phyloP scores from a whole-genome alignment of 805 yeast species.

The Maudiozyma serrabonitensis region DNA sequence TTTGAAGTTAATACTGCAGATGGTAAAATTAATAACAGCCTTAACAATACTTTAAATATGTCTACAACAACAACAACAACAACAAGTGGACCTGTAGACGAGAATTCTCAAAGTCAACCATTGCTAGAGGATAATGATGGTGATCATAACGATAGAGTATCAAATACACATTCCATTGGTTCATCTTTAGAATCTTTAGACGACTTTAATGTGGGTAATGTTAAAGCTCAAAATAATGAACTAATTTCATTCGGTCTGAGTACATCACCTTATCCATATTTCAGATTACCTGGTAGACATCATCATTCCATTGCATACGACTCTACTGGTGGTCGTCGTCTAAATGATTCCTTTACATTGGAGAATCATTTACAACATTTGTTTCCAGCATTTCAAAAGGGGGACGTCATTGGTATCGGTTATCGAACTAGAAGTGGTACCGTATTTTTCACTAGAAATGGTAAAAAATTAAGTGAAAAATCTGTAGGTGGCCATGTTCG shows the following conservation, averaged over 20 bases:
- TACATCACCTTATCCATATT: slow-evolving; percentile 85
- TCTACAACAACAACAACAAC: background rate
- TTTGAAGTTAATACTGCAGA: slow-evolving; percentile 44
- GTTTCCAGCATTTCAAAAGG: slow-evolving; percentile 56
- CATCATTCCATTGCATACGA: slow-evolving; percentile 80
- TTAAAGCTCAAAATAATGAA: slow-evolving; percentile 26
- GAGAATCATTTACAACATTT: slow-evolving; percentile 38
- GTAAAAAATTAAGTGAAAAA: slow-evolving; percentile 76
- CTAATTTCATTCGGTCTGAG: slow-evolving; percentile 68
- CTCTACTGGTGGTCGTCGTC: slow-evolving; percentile 69
- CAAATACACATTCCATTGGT: background rate
- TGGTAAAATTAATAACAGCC: background rate
- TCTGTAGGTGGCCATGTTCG: slow-evolving; percentile 71
- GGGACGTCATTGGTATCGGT: slow-evolving; percentile 92
- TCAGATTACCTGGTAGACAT: slow-evolving; percentile 88
- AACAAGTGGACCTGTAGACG: background rate
- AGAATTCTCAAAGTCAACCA: background rate
- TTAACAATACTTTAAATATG: background rate
- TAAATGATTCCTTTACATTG: slow-evolving; percentile 61
- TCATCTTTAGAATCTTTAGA: background rate
- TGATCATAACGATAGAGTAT: background rate
- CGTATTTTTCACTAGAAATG: slow-evolving; percentile 88
- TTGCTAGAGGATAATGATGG: slow-evolving; percentile 6
- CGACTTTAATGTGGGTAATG: background rate
- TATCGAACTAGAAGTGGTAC: slow-evolving; percentile 75